These are phyloP conservation scores for Starmerella potacharoeniae DNA, from an alignment of 805 yeast species.

Conservation along the genomic window DNA sequence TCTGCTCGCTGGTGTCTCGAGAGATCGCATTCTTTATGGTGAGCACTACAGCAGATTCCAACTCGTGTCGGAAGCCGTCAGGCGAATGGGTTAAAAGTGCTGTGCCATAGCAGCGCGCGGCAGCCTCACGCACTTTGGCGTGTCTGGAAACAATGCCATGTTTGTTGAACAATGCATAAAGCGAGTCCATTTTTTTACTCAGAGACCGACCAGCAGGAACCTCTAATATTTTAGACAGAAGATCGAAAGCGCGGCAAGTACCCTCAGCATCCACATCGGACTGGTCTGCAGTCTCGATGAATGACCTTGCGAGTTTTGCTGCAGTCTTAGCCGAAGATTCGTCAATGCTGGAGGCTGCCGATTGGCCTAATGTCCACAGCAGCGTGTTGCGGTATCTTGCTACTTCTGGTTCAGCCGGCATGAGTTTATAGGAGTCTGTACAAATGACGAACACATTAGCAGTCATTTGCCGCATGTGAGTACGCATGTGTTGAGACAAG, in stretches of 20 bases:
- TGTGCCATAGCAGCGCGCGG: conserved; percentile 26
- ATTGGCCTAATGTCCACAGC: conserved; percentile 17
- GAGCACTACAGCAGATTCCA: background rate
- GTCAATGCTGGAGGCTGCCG: conserved; percentile 24
- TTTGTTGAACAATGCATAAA: conserved; percentile 21
- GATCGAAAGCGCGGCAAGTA: conserved; percentile 20
- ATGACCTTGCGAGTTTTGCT: conserved; percentile 26
- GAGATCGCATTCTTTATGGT: background rate
- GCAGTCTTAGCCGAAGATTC: conserved; percentile 26
- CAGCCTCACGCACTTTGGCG: conserved; percentile 23
- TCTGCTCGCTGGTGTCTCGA: background rate
- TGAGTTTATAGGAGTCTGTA: conserved; percentile 15
- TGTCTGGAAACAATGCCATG: conserved; percentile 21
- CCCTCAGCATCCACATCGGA: conserved; percentile 26
- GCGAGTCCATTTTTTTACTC: conserved; percentile 21
- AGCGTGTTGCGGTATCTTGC: conserved; percentile 18
- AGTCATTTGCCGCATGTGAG: conserved; percentile 18
- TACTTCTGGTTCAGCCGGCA: conserved; percentile 8
- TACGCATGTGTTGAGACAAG: conserved; percentile 6
- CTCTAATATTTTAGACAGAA: conserved; percentile 22
- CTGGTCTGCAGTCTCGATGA: conserved; percentile 23
- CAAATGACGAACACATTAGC: conserved; percentile 19
- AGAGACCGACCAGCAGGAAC: conserved; percentile 7
- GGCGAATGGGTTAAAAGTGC: background rate
- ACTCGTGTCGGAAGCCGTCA: conserved; percentile 1